Evolutionary conservation across 2,329 filamentous ascomycete species (phyloP), one percentile per base, ranked within the genome.

Genomic region (Penicillium sp.): DNA sequence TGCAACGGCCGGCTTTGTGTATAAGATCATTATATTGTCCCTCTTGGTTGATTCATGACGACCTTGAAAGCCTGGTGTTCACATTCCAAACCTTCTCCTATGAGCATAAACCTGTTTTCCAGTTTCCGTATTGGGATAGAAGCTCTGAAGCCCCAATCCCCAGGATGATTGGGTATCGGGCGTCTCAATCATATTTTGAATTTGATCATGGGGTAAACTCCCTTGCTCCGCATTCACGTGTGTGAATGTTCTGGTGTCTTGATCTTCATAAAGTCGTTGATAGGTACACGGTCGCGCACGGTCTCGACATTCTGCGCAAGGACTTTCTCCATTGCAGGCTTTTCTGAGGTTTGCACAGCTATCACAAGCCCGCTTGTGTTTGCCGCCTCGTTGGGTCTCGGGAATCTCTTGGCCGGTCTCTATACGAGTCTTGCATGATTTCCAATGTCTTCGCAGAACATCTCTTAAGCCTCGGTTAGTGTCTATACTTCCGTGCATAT

Each of bases 361-460:
- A 54, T 71, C 68, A 55, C 68, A 71, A n/a, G 68, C 68, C 29
- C 66, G 63, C 37, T 65, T 68, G 37, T 66, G 63, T 46, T 70
- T 70, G 11, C 68, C 68, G 2, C 66, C 64, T 29, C 57, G 60
- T 14, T 59, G 60, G 22, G 61, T 60, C 13, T 66, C 57, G 21
- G 68, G 68, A 9, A 69, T 66, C 14, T 52, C 55, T 9, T 65
- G 49, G 5, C 63, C 61, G 19, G 50, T 53, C 16, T 62, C 45
- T 50, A 63, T 46, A 4, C 68, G 68, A 19, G 49, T 31, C 46
- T 61, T 62, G 59, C 69, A 70, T 29, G 66, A 63, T 59, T 65
- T 68, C 68, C 68, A 70, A 44, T 70, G 69, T 29, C 67, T 57
- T 10, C 69, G 63, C 35, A 70, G 52, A 1, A 65, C 63, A 43